These are phyloP conservation scores for Xanthoconium stramineum DNA, from an alignment of 768 basidiomycete species.

Conservation along the genomic window DNA sequence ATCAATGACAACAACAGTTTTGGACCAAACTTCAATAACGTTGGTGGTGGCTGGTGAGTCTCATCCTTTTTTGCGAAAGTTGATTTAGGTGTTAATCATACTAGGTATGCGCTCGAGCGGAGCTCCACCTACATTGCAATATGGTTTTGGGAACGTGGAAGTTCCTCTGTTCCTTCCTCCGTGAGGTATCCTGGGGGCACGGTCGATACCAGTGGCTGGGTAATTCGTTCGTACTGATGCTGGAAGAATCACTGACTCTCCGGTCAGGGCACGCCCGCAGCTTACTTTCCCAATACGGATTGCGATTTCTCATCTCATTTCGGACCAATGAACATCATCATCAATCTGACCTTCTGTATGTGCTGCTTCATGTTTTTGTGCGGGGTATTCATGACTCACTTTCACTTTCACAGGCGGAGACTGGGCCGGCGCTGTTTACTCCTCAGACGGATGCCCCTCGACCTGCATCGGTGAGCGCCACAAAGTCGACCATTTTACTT, in stretches of 20 bases:
- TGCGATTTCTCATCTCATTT: conserved; percentile 17
- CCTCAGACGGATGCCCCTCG: conserved; percentile 23
- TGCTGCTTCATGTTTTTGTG: background rate
- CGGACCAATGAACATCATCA: conserved; percentile 20
- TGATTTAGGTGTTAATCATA: background rate
- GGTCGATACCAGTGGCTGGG: conserved; percentile 26
- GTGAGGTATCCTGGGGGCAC: conserved; percentile 23
- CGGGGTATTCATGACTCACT: no score
- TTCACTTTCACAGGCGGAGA: conserved; percentile 27
- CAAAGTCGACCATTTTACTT: background rate
- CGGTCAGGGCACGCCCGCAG: conserved; percentile 14
- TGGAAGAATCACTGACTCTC: background rate
- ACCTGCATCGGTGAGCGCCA: conserved; percentile 25
- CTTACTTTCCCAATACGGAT: conserved; percentile 11
- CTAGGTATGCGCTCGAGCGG: conserved; percentile 36
- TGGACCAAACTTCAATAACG: conserved; percentile 34
- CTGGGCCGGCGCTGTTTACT: conserved; percentile 26
- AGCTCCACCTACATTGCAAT: conserved; percentile 30
- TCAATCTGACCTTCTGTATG: conserved; percentile 22
- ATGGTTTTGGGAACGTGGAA: conserved; percentile 42
- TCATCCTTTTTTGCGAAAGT: no score
- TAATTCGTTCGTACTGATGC: background rate
- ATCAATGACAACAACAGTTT: conserved; percentile 28
- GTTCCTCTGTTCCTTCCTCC: conserved; percentile 33
- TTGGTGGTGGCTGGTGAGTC: conserved; percentile 37